These are phyloP conservation scores for Pezicula carpinea DNA, from an alignment of 2,329 filamentous ascomycete species.

Conservation along the genomic window DNA sequence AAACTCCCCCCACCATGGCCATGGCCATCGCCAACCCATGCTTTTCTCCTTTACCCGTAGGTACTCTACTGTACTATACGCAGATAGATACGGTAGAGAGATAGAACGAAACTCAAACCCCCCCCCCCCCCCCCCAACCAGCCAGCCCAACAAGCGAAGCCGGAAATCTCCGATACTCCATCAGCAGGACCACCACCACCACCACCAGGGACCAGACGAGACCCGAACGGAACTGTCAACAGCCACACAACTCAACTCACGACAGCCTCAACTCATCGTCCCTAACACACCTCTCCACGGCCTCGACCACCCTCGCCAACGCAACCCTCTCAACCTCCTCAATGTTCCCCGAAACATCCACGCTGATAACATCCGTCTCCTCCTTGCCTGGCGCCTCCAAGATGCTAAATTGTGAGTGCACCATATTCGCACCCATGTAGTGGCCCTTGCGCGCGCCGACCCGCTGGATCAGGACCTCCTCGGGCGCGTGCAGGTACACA, in stretches of 20 bases:
- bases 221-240: too few species aligned
- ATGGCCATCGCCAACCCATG: neutral
- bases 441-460: conserved; percentile 74
- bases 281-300: conserved; percentile 15
- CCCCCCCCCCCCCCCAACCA: too few species aligned
- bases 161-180: neutral
- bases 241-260: too few species aligned
- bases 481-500: conserved; percentile 78
- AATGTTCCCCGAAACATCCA: conserved; percentile 60
- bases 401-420: conserved; percentile 82
- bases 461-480: conserved; percentile 69
- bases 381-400: conserved; percentile 75
- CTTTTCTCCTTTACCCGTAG: neutral
- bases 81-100: too few species aligned
- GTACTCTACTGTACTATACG: too few species aligned
- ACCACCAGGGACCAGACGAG: too few species aligned
- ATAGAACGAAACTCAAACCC: too few species aligned
- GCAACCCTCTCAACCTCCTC: conserved; percentile 58
- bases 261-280: too few species aligned
- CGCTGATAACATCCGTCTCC: conserved; percentile 66
- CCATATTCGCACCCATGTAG: conserved; percentile 96
- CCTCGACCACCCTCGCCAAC: conserved; percentile 44
- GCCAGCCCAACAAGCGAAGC: too few species aligned
- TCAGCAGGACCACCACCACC: too few species aligned
- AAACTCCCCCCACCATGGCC: neutral